phyloP scores from a whole-genome alignment of 345 rosid genomes.

The Aquilaria malaccensis region DNA sequence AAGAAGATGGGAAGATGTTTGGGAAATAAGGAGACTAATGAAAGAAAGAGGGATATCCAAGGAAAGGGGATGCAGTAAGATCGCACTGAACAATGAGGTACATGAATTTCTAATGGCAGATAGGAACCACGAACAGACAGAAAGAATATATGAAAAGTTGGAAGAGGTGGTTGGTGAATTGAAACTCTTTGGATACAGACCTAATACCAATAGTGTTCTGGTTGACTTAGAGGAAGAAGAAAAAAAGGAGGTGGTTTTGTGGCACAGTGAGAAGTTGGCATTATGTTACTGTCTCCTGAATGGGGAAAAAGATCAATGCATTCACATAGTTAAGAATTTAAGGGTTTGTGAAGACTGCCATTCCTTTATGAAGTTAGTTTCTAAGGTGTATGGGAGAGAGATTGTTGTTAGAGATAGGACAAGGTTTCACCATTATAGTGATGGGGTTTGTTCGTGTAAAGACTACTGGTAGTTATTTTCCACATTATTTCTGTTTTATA shows the following conservation, averaged over 20 bases:
- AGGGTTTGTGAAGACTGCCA: constrained; percentile 43
- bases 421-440: constrained; percentile 29
- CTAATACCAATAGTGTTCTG: constrained; percentile 20
- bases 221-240: constrained; percentile 36
- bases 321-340: constrained; percentile 35
- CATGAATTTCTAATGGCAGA: constrained; percentile 54
- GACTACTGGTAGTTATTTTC: constrained; percentile 26
- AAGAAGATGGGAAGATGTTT: constrained; percentile 56
- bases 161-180: constrained; percentile 29
- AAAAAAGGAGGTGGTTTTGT: constrained; percentile 24
- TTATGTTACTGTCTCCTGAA: constrained; percentile 30
- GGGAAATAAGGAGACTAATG: constrained; percentile 44
- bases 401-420: constrained; percentile 32
- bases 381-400: constrained; percentile 23
- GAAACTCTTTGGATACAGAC: constrained; percentile 22
- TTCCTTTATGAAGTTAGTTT: constrained; percentile 27
- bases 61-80: constrained; percentile 56
- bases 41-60: constrained; percentile 40
- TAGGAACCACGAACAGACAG: constrained; percentile 33
- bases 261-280: constrained; percentile 37
- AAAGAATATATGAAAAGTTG: constrained; percentile 32
- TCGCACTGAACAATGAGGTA: constrained; percentile 39
- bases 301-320: constrained; percentile 18
- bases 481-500: no score
- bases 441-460: constrained; percentile 31